A percentile compares a stretch with the other conserved stretches of the same genome.
These are phyloP conservation scores for Tetraselmis chui DNA, from an alignment of 139 green algal genomes.

Conservation along the genomic window DNA sequence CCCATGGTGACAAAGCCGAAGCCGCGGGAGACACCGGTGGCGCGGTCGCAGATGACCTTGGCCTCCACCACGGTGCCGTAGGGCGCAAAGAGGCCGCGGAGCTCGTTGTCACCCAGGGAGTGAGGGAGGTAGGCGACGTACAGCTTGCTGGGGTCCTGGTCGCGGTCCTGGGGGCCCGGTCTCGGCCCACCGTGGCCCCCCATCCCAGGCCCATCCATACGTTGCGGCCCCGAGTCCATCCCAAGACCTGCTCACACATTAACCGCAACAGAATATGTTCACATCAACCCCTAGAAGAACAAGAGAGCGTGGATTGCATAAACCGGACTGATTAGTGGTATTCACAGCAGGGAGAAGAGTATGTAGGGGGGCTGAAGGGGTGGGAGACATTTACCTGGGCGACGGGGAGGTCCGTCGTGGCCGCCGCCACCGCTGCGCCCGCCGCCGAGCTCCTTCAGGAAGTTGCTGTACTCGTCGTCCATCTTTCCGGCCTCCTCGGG, in stretches of 20 bases:
- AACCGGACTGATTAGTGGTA: too few species aligned
- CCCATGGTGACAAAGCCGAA: constrained; percentile 88
- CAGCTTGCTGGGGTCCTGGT: constrained; percentile 51
- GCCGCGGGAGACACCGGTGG: constrained; percentile 39
- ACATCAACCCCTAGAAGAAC: too few species aligned
- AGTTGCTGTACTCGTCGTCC: constrained; percentile 91
- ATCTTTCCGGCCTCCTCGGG: constrained; percentile 42
- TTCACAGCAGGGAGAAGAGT: too few species aligned
- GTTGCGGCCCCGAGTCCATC: not conserved
- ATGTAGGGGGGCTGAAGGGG: not conserved
- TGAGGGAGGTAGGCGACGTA: constrained; percentile 79
- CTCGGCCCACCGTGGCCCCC: too few species aligned
- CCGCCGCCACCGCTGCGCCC: constrained; percentile 12
- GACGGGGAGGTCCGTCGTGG: not conserved
- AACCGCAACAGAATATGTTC: too few species aligned
- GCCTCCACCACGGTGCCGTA: constrained; percentile 56
- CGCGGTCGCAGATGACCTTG: constrained; percentile 48
- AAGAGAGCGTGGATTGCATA: too few species aligned
- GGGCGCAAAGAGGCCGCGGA: constrained; percentile 65
- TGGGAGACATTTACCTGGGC: not conserved
- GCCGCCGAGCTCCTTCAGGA: constrained; percentile 80
- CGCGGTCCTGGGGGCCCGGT: constrained; percentile 10
- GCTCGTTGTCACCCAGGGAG: constrained; percentile 41
- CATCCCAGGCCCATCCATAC: not conserved
- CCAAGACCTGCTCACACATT: constrained; percentile 6